phyloP scores from a whole-genome alignment of 2,329 filamentous ascomycete species.

The Diplodia scrobiculata region DNA sequence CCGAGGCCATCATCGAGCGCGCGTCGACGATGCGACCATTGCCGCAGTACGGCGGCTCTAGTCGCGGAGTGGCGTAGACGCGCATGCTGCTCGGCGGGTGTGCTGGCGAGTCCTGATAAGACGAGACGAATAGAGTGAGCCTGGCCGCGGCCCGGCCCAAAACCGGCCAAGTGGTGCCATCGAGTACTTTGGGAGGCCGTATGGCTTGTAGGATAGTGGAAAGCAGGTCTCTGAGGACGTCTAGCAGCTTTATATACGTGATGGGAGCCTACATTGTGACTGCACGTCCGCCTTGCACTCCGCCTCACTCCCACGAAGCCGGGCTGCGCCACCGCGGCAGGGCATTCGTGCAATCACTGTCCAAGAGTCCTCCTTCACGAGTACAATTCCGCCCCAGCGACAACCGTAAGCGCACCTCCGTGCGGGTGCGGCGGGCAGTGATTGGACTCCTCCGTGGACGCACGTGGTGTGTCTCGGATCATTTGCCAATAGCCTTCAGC shows the following conservation, averaged over 20 bases:
- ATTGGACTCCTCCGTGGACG: not conserved
- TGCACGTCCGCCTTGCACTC: conserved; percentile 21
- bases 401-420: conserved; percentile 14
- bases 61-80: conserved; percentile 11
- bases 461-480: conserved; percentile 28
- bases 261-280: conserved; percentile 17
- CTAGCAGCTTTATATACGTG: conserved; percentile 26
- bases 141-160: not conserved
- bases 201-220: conserved; percentile 2
- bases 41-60: conserved; percentile 12
- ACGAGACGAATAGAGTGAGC: conserved; percentile 16
- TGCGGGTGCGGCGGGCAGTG: not conserved
- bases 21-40: conserved; percentile 1
- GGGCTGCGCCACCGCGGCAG: conserved; percentile 24
- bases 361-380: conserved; percentile 17
- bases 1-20: conserved; percentile 1
- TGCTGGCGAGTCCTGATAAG: conserved; percentile 25
- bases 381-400: conserved; percentile 9
- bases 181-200: conserved; percentile 1
- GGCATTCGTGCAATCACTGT: conserved; percentile 18
- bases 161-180: conserved; percentile 4
- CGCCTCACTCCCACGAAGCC: conserved; percentile 28
- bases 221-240: conserved; percentile 12
- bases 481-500: conserved; percentile 50
- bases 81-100: conserved; percentile 8